phyloP scores from a whole-genome alignment of 2,329 filamentous ascomycete genomes.

The Trichophyton schoenleinii region DNA sequence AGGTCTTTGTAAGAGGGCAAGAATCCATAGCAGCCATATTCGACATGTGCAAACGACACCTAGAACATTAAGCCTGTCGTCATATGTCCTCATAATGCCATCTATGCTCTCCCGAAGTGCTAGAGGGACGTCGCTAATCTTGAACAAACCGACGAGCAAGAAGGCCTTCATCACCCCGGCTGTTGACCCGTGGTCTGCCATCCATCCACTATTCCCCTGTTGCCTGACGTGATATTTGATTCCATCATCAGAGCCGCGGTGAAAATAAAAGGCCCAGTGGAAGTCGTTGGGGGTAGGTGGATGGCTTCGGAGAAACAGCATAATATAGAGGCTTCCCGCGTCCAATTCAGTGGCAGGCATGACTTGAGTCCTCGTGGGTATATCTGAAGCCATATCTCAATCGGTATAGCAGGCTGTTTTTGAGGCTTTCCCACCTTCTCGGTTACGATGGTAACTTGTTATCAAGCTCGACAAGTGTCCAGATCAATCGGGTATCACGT shows the following conservation, averaged over 20 bases:
- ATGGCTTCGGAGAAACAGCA: neutral
- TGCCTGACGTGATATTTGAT: conserved; percentile 19
- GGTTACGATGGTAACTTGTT: too few species aligned
- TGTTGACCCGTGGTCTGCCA: conserved; percentile 14
- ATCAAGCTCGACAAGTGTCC: too few species aligned
- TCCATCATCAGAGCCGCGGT: conserved; percentile 10
- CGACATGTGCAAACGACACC: conserved; percentile 16
- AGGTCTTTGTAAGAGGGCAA: conserved; percentile 11
- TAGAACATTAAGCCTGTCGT: conserved; percentile 13
- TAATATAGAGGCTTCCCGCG: neutral
- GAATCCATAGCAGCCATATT: conserved; percentile 10
- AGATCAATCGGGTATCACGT: too few species aligned
- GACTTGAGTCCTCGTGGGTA: neutral
- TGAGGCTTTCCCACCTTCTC: neutral
- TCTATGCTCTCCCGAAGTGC: conserved; percentile 11
- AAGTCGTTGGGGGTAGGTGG: neutral
- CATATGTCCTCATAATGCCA: conserved; percentile 13
- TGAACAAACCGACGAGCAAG: conserved; percentile 17
- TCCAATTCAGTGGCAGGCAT: neutral
- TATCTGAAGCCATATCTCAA: neutral
- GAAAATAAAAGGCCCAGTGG: neutral
- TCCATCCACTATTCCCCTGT: conserved; percentile 13
- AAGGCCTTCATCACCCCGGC: conserved; percentile 15
- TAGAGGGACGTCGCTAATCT: conserved; percentile 15
- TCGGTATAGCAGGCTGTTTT: neutral